Conservation (phyloP, 2,329 filamentous ascomycete genomes). For the Arthroderma sp. region DNA sequence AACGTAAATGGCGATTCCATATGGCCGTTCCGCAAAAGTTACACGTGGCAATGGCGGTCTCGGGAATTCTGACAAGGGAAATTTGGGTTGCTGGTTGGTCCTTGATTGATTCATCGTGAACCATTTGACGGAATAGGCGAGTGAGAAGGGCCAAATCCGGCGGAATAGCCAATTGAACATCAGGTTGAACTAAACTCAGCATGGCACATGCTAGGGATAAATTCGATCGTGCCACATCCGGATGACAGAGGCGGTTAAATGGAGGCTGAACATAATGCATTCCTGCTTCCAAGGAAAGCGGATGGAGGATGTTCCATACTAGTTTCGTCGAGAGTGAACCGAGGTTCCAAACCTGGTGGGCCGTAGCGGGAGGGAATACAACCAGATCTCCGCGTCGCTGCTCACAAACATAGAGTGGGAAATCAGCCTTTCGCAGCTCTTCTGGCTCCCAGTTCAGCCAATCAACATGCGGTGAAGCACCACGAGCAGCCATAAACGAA, state of each 20-base stretch:
- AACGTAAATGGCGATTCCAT: constrained; percentile 27
- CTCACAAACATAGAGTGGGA: constrained; percentile 23
- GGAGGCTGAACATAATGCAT: constrained; percentile 23
- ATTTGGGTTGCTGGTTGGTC: constrained; percentile 14
- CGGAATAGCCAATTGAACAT: constrained; percentile 11
- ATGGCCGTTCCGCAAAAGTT: constrained; percentile 26
- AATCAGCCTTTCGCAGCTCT: constrained; percentile 20
- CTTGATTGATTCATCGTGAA: constrained; percentile 21
- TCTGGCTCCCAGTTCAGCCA: constrained; percentile 20
- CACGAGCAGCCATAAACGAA: constrained; percentile 20
- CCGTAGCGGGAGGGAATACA: constrained; percentile 24
- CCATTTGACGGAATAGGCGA: constrained; percentile 18
- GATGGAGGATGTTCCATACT: constrained; percentile 26
- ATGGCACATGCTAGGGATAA: constrained; percentile 19
- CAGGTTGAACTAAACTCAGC: constrained; percentile 18
- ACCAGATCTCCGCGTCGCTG: constrained; percentile 23
- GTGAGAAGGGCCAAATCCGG: constrained; percentile 18
- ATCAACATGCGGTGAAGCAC: constrained; percentile 23
- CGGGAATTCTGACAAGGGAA: constrained; percentile 17
- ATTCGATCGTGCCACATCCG: constrained; percentile 21
- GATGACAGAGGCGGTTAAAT: constrained; percentile 23
- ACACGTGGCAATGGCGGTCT: constrained; percentile 22
- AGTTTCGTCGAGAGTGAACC: constrained; percentile 22
- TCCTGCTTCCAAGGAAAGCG: constrained; percentile 21
- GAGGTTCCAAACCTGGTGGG: constrained; percentile 26